These are phyloP conservation scores for Hymenoscyphus scutula DNA, from an alignment of 2,329 filamentous ascomycete species.

Conservation along the genomic window DNA sequence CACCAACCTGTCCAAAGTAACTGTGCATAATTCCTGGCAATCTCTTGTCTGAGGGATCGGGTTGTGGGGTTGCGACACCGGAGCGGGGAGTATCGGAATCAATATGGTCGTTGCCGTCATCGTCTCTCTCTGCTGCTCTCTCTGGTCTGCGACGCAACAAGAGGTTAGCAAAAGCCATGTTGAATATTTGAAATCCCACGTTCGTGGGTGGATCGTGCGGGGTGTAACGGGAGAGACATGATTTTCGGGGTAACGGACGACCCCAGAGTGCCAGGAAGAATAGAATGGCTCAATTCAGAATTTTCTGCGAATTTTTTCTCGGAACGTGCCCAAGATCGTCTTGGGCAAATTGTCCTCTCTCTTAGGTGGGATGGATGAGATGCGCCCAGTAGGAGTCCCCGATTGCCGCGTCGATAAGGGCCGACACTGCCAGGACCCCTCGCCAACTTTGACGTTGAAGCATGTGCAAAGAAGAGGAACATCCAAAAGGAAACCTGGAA, in stretches of 20 bases:
- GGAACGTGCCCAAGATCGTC: conserved; percentile 15
- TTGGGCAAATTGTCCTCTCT: conserved; percentile 13
- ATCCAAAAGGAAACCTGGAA: conserved; percentile 6
- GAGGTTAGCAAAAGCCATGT: conserved; percentile 31
- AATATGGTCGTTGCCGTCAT: conserved; percentile 73
- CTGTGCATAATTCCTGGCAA: conserved; percentile 90
- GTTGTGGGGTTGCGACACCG: conserved; percentile 87
- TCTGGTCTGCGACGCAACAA: conserved; percentile 9
- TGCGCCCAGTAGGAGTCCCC: conserved; percentile 20
- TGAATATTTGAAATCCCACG: conserved; percentile 12
- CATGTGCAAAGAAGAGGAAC: conserved; percentile 13
- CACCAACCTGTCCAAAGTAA: conserved; percentile 99
- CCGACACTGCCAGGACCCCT: conserved; percentile 29
- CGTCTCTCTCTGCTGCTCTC: conserved; percentile 45
- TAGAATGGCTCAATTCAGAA: conserved; percentile 21
- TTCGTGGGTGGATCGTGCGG: conserved; percentile 7
- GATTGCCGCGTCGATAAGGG: conserved; percentile 33
- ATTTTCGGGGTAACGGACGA: conserved; percentile 8
- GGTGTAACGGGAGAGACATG: conserved; percentile 13
- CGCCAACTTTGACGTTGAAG: conserved; percentile 30
- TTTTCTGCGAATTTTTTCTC: conserved; percentile 18
- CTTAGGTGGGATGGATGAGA: conserved; percentile 1
- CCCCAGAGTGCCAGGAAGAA: conserved; percentile 12
- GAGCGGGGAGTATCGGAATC: conserved; percentile 86
- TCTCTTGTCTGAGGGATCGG: conserved; percentile 91